Conservation (phyloP, 164 flowering plant species). For the Umbilicus rupestris region DNA sequence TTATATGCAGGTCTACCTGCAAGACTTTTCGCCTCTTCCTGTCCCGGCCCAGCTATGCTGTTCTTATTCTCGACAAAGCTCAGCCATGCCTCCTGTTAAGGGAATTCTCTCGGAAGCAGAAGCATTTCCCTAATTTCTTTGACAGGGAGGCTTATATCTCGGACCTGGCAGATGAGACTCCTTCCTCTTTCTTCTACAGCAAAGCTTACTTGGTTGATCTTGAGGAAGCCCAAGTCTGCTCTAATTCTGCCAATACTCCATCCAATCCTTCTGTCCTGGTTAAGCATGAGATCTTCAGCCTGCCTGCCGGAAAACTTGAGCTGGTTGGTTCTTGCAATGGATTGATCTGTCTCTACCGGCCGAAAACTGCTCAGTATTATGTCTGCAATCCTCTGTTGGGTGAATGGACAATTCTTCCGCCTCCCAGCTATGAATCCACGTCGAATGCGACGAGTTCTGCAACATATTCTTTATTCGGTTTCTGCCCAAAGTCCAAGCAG, state of each 20-base stretch:
- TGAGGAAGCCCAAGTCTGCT: slow-evolving; percentile 5
- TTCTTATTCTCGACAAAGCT: slow-evolving; percentile 11
- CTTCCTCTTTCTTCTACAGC: slow-evolving; percentile 4
- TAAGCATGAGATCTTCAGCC: slow-evolving; percentile 5
- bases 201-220: slow-evolving; percentile 11
- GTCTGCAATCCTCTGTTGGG: slow-evolving; percentile 21
- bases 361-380: slow-evolving; percentile 1
- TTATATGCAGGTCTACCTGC: slow-evolving; percentile 19
- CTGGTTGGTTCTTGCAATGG: slow-evolving; percentile 22
- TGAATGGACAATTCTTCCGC: slow-evolving; percentile 16
- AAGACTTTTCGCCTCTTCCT: slow-evolving; percentile 12
- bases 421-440: neutral
- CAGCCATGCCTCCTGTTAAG: slow-evolving; percentile 10
- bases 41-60: slow-evolving; percentile 12
- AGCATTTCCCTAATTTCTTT: neutral
- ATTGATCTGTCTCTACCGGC: slow-evolving; percentile 16
- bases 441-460: neutral
- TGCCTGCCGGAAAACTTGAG: slow-evolving; percentile 2
- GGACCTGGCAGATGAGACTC: slow-evolving; percentile 1
- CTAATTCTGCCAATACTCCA: neutral
- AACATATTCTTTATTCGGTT: slow-evolving; percentile 15
- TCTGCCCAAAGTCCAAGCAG: slow-evolving; percentile 14
- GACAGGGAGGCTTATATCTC: neutral
- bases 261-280: neutral
- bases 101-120: neutral